Percentiles rank a stretch among this genome's conserved stretches.
Conservation (phyloP, 2,329 filamentous ascomycete genomes). For the Lecanicillium sp. region DNA sequence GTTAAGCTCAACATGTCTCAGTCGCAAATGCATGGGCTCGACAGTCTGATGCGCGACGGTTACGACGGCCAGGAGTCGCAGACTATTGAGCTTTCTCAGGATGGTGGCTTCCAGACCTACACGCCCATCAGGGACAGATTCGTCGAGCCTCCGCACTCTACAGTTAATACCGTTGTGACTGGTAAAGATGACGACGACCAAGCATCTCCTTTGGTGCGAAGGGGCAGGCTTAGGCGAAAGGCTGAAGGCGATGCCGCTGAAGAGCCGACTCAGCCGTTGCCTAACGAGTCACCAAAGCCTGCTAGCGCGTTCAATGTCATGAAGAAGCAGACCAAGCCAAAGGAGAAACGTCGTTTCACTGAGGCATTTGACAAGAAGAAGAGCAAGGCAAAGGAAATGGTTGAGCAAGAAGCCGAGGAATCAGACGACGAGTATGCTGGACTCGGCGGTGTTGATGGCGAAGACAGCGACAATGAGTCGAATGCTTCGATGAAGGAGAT, state of each 20-base stretch:
- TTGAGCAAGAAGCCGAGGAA: slow-evolving; percentile 91
- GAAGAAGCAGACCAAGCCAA: slow-evolving; percentile 52
- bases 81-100: slow-evolving; percentile 70
- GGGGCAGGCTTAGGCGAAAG: slow-evolving; percentile 44
- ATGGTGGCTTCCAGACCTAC: slow-evolving; percentile 64
- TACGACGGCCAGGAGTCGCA: slow-evolving; percentile 56
- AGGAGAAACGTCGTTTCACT: slow-evolving; percentile 42
- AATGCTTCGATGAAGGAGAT: slow-evolving; percentile 72
- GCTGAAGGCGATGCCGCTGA: slow-evolving; percentile 20
- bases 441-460: slow-evolving; percentile 80
- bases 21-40: slow-evolving; percentile 50
- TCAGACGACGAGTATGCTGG: slow-evolving; percentile 98
- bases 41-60: slow-evolving; percentile 42
- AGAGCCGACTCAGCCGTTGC: slow-evolving; percentile 4
- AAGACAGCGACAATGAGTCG: slow-evolving; percentile 67
- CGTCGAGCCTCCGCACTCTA: slow-evolving; percentile 55
- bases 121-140: slow-evolving; percentile 65
- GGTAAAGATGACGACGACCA: slow-evolving; percentile 30
- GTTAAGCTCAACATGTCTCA: slow-evolving; percentile 52
- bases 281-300: background rate
- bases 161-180: slow-evolving; percentile 57
- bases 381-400: slow-evolving; percentile 76
- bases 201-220: slow-evolving; percentile 60
- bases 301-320: slow-evolving; percentile 59
- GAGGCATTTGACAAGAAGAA: slow-evolving; percentile 72